phyloP scores from a whole-genome alignment of 768 basidiomycete species.

The Xerocomus potaroensis region DNA sequence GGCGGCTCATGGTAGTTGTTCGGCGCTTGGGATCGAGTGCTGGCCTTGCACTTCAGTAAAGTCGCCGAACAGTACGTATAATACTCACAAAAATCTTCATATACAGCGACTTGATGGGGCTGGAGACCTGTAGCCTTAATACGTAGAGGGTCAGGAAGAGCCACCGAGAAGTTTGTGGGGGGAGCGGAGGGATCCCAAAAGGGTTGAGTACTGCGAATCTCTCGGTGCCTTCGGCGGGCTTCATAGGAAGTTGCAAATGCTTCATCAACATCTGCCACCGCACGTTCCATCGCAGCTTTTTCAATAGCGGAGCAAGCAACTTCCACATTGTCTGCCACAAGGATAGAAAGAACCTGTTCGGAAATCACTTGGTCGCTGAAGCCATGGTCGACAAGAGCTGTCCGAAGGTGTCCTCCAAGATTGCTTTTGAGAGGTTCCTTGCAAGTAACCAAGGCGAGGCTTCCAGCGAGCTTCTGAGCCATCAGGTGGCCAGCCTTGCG shows the following conservation, averaged over 20 bases:
- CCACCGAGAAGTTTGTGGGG: constrained; percentile 61
- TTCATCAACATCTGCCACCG: constrained; percentile 89
- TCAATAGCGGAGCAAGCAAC: constrained; percentile 92
- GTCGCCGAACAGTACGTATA: background rate
- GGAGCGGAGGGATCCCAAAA: constrained; percentile 88
- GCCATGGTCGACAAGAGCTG: constrained; percentile 78
- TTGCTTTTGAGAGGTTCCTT: constrained; percentile 95
- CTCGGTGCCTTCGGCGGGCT: constrained; percentile 78
- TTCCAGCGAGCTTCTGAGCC: constrained; percentile 96
- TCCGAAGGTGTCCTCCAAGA: constrained; percentile 83
- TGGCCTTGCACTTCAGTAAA: constrained; percentile 23
- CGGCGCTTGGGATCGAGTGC: constrained; percentile 57
- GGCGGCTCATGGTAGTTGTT: constrained; percentile 49
- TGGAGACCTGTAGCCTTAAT: constrained; percentile 82
- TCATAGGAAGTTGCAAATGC: constrained; percentile 81
- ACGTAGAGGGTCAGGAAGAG: constrained; percentile 84
- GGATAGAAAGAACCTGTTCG: constrained; percentile 71
- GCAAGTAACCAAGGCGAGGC: constrained; percentile 94
- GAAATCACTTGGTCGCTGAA: constrained; percentile 84
- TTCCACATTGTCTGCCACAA: constrained; percentile 91
- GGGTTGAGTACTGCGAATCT: constrained; percentile 66
- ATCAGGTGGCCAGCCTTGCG: constrained; percentile 91
- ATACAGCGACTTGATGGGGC: constrained; percentile 78
- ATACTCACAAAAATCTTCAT: constrained; percentile 85
- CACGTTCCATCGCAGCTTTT: constrained; percentile 96